These are phyloP conservation scores for Podaxis sp. DNA, from an alignment of 768 basidiomycete species.

Conservation along the genomic window DNA sequence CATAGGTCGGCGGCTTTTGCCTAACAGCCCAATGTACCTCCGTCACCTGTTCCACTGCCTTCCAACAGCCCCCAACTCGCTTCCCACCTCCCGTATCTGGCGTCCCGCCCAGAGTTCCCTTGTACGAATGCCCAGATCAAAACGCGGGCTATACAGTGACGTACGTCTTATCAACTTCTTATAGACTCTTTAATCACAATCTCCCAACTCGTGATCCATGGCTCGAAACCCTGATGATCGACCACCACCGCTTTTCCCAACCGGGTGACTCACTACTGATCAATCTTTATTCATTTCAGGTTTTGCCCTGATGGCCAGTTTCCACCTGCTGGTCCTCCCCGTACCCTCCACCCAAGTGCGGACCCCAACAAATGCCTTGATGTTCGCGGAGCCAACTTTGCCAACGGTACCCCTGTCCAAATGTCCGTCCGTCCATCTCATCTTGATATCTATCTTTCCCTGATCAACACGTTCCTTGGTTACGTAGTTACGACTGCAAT, in stretches of 20 bases:
- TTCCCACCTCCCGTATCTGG: conserved; percentile 22
- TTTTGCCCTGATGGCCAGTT: conserved; percentile 28
- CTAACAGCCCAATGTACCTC: conserved; percentile 20
- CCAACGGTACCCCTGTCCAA: conserved; percentile 34
- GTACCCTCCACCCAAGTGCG: conserved; percentile 17
- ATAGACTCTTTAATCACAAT: not conserved
- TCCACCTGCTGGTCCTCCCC: conserved; percentile 18
- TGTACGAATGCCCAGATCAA: conserved; percentile 23
- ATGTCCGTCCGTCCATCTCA: conserved; percentile 24
- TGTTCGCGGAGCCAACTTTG: conserved; percentile 29
- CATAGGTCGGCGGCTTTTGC: conserved; percentile 25
- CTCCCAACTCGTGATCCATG: not conserved
- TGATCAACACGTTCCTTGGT: not conserved
- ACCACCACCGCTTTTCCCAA: too few relatives aligned
- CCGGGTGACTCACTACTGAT: too few relatives aligned
- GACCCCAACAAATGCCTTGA: conserved; percentile 31
- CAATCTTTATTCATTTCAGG: conserved; percentile 13
- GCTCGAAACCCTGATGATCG: too few relatives aligned
- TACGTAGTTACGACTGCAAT: conserved; percentile 26
- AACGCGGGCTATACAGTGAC: conserved; percentile 26
- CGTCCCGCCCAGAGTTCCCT: conserved; percentile 21
- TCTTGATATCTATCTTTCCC: not conserved
- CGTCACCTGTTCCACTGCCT: conserved; percentile 24
- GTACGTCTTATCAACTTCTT: conserved; percentile 18
- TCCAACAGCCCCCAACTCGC: conserved; percentile 22